A percentile compares a stretch with the other conserved stretches of the same genome.
Evolutionary conservation across 192 early-diverging fungal genomes (phyloP).

Genomic region (Coemansia aciculifera): DNA sequence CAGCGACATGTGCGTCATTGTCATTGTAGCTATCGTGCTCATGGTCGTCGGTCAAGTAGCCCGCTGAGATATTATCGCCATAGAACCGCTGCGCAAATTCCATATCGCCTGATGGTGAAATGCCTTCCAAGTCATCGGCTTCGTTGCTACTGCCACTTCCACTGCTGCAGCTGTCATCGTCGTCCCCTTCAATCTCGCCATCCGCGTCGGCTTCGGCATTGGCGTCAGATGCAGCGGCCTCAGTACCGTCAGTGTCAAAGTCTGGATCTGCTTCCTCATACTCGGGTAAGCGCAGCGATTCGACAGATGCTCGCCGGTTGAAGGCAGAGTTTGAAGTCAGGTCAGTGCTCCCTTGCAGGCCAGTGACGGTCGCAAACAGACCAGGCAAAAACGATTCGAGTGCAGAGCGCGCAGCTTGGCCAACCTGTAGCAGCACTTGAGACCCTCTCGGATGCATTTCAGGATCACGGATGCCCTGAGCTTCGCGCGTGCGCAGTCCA

Average conservation of each 20-base stretch:
- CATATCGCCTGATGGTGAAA: neutral
- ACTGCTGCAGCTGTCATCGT: constrained; percentile 4
- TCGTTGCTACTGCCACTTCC: constrained; percentile 9
- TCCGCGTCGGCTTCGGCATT: constrained; percentile 11
- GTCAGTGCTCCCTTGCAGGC: constrained; percentile 48
- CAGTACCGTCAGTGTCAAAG: constrained; percentile 36
- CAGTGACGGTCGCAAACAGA: constrained; percentile 46
- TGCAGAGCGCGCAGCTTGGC: constrained; percentile 39
- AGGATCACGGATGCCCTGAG: constrained; percentile 44
- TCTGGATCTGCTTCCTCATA: constrained; percentile 47
- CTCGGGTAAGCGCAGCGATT: constrained; percentile 47
- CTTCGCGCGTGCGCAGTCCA: constrained; percentile 47
- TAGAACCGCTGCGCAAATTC: neutral
- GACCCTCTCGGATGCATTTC: constrained; percentile 49
- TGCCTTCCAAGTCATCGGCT: neutral
- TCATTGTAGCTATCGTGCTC: constrained; percentile 14
- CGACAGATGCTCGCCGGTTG: constrained; percentile 39
- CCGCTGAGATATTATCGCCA: constrained; percentile 2
- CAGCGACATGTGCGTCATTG: constrained; percentile 19
- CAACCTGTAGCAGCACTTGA: constrained; percentile 48
- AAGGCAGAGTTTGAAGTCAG: constrained; percentile 49
- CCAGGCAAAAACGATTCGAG: constrained; percentile 53
- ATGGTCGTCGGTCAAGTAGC: constrained; percentile 6
- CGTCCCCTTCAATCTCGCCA: constrained; percentile 1
- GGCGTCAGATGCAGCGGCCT: constrained; percentile 24